Evolutionary conservation across 139 green algal species (phyloP), one percentile per base, ranked within the genome.

Genomic region (Picochlorum sp.): DNA sequence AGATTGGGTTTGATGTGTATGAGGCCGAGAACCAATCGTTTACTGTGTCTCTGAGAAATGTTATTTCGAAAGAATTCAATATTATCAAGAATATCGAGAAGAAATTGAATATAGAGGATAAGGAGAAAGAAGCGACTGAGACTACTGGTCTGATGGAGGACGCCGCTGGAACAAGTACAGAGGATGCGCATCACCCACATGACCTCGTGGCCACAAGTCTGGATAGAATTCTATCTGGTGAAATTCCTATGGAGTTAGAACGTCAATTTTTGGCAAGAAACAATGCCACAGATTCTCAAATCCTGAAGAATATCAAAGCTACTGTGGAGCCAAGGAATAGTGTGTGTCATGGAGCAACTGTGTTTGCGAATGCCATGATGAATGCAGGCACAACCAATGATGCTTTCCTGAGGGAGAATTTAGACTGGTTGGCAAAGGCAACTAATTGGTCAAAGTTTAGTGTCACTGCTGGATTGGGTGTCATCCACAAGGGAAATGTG

Each of bases 391-490:
- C 94, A 23, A 95, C 86, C 1, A 83, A 96, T 20, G 94, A 99
- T 72, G 87, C 88, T 3, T 99, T 99, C 74, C 74, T 99, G 69
- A 77, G 92, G 3, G 86, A 95, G 28, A 96, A 96, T 79, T 73
- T 97, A 60, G 93, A 98, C 47, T 98, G 93, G 93, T 82, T 99
- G 62, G 80, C 72, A 18, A 81, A 86, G 44, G 89, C 94, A 13
- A 99, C 94, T 65, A 99, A 99, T 86, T 99, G 94, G 94, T 88
- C 92, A 63, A 98, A 98, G 75, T 98, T 99, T 78, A 84, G 68
- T 41, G 94, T 94, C n/a, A 99, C 94, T 7, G 94, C 94, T 32
- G 90, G 89, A 0, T 84, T 99, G 32, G 94, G 94, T 2, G 90
- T 96, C 41, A 98, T 99, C 64, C 94, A 99, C 80, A 81, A 72